Evolutionary conservation across 2,329 filamentous ascomycete genomes (phyloP), one percentile per base, ranked within the genome.

Genomic region (Cryphonectria japonica): DNA sequence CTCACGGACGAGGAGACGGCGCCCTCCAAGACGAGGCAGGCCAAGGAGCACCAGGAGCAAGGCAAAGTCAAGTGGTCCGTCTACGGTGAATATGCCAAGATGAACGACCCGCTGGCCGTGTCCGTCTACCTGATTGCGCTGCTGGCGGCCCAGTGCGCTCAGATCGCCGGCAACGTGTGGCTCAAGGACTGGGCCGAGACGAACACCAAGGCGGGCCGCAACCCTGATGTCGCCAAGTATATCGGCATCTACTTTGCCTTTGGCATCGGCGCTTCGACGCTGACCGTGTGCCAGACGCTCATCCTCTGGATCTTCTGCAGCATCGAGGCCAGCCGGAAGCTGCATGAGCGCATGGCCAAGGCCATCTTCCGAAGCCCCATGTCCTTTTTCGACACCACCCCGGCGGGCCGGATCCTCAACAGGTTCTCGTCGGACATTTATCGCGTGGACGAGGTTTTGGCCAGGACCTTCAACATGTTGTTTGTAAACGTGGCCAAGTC

Each of bases 251-350:
- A 99, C 83, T 96, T 99, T 82, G 94, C 92, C 22, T 93, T 99
- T 81, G 97, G 96, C 64, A 88, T 99, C 67, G 95, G 95, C 43
- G 91, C 93, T 37, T 92, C 96, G 57, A 86, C 89, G 60, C 85
- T 99, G 74, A 95, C 97, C 3, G 94, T 98, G 59, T 78, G 97
- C 41, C 96, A 98, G 82, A 98, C 95, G 7, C 84, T 99, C 76
- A 94, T 99, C 74, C 86, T 99, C 39, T 99, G 96, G 96, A 98
- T 99, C 75, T 98, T 99, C 84, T 99, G 97, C 83, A 98, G 96
- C 5, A 99, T 99, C 74, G 96, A 99, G 90, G 96, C 96, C 66
- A 98, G 95, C 29, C 90, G 96, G 73, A 99, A 98, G 83, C 87
- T 99, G 70, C 96, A 99, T 80, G 96, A 98, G 83, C 88, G 93